phyloP scores from a whole-genome alignment of 352 stramenopile species.

The Phytophthora tentaculata region DNA sequence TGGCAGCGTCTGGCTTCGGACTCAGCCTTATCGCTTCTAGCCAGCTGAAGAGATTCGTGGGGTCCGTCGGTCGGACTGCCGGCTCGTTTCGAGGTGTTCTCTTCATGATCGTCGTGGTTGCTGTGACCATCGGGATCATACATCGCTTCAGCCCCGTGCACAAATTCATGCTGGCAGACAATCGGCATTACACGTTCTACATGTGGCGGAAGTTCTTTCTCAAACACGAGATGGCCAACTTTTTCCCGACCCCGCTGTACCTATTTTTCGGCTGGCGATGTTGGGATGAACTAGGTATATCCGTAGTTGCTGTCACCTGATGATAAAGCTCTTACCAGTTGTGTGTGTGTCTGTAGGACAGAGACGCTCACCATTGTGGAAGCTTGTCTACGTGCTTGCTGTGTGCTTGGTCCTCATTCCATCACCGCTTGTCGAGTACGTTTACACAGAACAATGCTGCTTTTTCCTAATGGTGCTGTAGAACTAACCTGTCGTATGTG shows the following conservation, averaged over 20 bases:
- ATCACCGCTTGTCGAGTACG: conserved; percentile 89
- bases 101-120: conserved; percentile 33
- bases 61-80: conserved; percentile 41
- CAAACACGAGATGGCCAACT: conserved; percentile 74
- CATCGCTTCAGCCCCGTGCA: conserved; percentile 81
- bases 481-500: conserved; percentile 13
- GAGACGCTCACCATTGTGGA: conserved; percentile 73
- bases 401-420: conserved; percentile 85
- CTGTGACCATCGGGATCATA: conserved; percentile 47
- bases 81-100: conserved; percentile 41
- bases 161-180: conserved; percentile 92
- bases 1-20: conserved; percentile 66
- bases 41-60: conserved; percentile 43
- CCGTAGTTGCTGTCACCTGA: no score
- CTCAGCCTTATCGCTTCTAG: conserved; percentile 46
- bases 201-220: conserved; percentile 90
- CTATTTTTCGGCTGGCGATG: conserved; percentile 68
- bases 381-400: conserved; percentile 74
- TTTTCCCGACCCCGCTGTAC: conserved; percentile 64
- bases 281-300: conserved; percentile 73
- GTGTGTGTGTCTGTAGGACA: conserved; percentile 35
- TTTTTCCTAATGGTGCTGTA: background rate
- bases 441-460: conserved; percentile 1
- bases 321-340: conserved; percentile 7
- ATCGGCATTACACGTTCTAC: conserved; percentile 94